Conservation (phyloP, 345 rosid species). For the Hibiscus trionum region DNA sequence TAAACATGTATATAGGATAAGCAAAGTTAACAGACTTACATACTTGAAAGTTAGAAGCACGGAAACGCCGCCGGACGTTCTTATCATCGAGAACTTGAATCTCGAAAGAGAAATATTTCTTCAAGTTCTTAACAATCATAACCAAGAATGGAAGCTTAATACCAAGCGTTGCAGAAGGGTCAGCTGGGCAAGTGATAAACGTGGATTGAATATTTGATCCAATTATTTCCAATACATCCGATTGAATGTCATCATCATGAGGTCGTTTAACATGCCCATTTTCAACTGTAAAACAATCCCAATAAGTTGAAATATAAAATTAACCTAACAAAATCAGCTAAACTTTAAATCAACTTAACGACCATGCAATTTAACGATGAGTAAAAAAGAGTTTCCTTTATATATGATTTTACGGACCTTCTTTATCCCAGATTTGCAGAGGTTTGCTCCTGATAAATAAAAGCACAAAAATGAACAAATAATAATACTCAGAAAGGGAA, state of each 20-base stretch:
- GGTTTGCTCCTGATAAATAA: conserved; percentile 51
- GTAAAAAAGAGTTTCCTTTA: not conserved
- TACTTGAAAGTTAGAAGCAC: conserved; percentile 98
- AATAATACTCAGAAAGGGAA: not conserved
- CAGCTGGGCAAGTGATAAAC: conserved; percentile 89
- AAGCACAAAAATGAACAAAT: not conserved
- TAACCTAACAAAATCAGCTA: not conserved
- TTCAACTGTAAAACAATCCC: conserved; percentile 39
- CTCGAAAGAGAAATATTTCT: conserved; percentile 91
- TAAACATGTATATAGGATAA: not conserved
- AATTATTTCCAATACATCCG: conserved; percentile 79
- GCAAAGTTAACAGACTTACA: conserved; percentile 47
- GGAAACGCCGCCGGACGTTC: conserved; percentile 91
- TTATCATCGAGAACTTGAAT: conserved; percentile 94
- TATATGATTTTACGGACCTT: conserved; percentile 33
- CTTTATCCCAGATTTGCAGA: conserved; percentile 84
- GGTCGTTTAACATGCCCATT: conserved; percentile 83
- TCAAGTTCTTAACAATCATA: conserved; percentile 80
- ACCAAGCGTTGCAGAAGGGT: conserved; percentile 88
- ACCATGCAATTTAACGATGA: not conserved
- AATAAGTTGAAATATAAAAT: not conserved
- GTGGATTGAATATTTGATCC: conserved; percentile 86
- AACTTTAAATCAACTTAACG: not conserved
- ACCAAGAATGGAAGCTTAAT: conserved; percentile 94
- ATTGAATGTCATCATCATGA: conserved; percentile 84